Percentiles rank a stretch among this genome's conserved stretches.
Evolutionary conservation across 768 basidiomycete species (phyloP).

Genomic region (Tulasnella sp.): DNA sequence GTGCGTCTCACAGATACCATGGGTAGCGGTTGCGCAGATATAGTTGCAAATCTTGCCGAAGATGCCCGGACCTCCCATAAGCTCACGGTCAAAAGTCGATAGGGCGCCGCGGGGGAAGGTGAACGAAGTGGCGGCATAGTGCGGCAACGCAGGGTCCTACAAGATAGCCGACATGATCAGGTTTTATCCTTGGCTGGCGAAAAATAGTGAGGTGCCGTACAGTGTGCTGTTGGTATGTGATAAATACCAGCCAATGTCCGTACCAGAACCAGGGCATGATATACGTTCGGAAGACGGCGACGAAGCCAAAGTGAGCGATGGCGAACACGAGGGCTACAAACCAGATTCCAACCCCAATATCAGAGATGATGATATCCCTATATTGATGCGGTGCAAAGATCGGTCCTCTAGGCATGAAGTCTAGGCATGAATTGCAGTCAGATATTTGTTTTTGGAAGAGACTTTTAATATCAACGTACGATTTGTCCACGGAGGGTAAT

Average conservation of each 20-base stretch:
- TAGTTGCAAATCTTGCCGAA: constrained; percentile 70
- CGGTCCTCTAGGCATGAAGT: constrained; percentile 66
- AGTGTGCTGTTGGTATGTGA: constrained; percentile 99
- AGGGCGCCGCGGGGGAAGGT: constrained; percentile 92
- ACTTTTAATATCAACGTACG: constrained; percentile 38
- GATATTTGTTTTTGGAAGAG: no score
- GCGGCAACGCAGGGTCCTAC: constrained; percentile 78
- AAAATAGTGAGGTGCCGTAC: no score
- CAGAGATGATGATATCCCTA: constrained; percentile 66
- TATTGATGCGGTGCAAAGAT: constrained; percentile 82
- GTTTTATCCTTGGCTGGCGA: no score
- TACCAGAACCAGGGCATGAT: constrained; percentile 80
- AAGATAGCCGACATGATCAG: no score
- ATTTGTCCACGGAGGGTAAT: constrained; percentile 68
- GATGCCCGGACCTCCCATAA: constrained; percentile 46
- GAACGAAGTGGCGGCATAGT: constrained; percentile 83
- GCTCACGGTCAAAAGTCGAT: constrained; percentile 74
- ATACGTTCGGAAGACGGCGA: constrained; percentile 67
- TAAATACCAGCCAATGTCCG: constrained; percentile 85
- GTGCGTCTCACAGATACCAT: constrained; percentile 92
- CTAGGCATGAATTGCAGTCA: constrained; percentile 25
- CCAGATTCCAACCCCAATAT: constrained; percentile 71
- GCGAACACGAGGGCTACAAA: constrained; percentile 45
- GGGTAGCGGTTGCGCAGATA: constrained; percentile 74
- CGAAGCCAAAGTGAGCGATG: constrained; percentile 51